These are phyloP conservation scores for Oryza brachyantha DNA, from an alignment of 176 grass and related monocot species.

Conservation along the genomic window DNA sequence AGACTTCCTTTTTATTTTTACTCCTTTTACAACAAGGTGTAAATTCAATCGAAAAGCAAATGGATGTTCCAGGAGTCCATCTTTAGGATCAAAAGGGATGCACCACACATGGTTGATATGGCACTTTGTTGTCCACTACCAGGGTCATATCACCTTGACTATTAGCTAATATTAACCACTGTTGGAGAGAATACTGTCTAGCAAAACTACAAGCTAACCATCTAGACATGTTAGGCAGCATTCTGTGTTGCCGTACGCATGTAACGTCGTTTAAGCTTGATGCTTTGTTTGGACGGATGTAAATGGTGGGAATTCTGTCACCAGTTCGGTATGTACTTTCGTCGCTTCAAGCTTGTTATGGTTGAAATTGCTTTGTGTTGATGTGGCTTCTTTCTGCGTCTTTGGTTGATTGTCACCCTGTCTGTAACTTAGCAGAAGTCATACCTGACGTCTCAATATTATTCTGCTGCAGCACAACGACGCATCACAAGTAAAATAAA, in stretches of 20 bases:
- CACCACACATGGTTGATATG: background rate
- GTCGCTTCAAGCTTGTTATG: background rate
- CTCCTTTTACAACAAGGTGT: background rate
- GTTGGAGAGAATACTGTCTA: conserved; percentile 1
- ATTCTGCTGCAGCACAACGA: background rate
- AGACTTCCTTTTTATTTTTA: background rate
- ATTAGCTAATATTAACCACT: conserved; percentile 7
- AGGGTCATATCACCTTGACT: conserved; percentile 19
- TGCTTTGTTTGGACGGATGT: background rate
- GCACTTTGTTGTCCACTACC: conserved; percentile 8
- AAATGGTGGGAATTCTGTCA: conserved; percentile 2
- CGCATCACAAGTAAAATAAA: no score
- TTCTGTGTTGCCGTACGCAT: background rate
- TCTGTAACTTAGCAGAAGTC: background rate
- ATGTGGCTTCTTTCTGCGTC: background rate
- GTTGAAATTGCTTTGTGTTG: background rate
- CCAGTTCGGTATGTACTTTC: background rate
- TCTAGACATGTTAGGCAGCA: background rate
- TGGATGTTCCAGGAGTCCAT: background rate
- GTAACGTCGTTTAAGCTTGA: background rate
- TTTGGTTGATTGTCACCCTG: background rate
- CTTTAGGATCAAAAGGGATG: conserved; percentile 1
- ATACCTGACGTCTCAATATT: background rate
- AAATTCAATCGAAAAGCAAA: conserved; percentile 6
- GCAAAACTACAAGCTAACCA: background rate